A percentile compares a stretch with the other conserved stretches of the same genome.
Conservation (phyloP, 352 stramenopile genomes). For the Bremia lactucae region DNA sequence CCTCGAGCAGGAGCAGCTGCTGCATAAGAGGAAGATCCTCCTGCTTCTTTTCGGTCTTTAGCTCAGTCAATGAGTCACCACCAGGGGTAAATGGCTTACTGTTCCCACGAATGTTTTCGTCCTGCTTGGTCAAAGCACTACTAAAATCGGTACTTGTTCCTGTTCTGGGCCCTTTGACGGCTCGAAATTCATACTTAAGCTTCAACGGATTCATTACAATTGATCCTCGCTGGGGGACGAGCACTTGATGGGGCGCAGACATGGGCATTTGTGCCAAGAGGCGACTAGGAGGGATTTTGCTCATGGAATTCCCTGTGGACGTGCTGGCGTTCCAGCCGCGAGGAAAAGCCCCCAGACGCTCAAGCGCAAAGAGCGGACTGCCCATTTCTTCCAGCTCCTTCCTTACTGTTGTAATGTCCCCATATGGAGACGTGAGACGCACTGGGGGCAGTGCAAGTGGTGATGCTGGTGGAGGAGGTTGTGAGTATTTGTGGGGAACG, state of each 20-base stretch:
- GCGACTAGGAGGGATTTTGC: constrained; percentile 28
- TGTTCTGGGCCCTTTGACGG: constrained; percentile 20
- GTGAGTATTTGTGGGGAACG: constrained; percentile 13
- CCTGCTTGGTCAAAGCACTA: constrained; percentile 57
- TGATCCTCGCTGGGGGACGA: constrained; percentile 31
- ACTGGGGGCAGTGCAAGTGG: constrained; percentile 37
- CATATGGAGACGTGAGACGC: constrained; percentile 24
- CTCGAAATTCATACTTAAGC: constrained; percentile 54
- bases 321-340: constrained; percentile 11
- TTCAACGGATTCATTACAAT: constrained; percentile 46
- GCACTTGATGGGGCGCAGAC: constrained; percentile 35
- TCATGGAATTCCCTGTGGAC: constrained; percentile 6
- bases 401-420: constrained; percentile 10
- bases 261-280: constrained; percentile 67
- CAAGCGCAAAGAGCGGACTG: constrained; percentile 30
- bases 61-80: constrained; percentile 41
- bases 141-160: constrained; percentile 42
- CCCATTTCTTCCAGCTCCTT: constrained; percentile 21
- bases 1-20: constrained; percentile 9
- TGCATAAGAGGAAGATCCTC: constrained; percentile 5
- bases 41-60: constrained; percentile 4
- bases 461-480: not conserved
- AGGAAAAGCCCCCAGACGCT: constrained; percentile 29
- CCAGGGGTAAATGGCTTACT: constrained; percentile 66
- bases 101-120: constrained; percentile 70